These are phyloP conservation scores for Lunasporangiospora selenospora DNA, from an alignment of 192 early-diverging fungal genomes.

Conservation along the genomic window DNA sequence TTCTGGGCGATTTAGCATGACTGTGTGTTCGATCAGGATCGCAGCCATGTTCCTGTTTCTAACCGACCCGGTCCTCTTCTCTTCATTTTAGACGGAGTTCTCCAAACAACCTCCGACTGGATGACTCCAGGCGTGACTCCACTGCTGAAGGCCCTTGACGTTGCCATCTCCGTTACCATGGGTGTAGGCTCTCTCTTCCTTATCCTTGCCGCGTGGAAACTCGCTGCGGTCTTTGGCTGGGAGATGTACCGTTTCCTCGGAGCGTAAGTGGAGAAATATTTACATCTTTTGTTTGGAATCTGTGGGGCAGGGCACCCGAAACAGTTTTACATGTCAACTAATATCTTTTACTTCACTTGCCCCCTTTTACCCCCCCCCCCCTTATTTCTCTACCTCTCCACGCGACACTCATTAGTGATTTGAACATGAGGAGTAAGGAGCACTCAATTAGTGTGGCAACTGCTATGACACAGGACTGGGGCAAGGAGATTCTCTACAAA, in stretches of 20 bases:
- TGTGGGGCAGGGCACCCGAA: no score
- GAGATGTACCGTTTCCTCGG: slow-evolving; percentile 46
- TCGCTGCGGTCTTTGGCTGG: slow-evolving; percentile 40
- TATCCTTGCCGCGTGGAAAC: slow-evolving; percentile 19
- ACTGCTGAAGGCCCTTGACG: slow-evolving; percentile 13
- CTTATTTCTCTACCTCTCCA: neutral
- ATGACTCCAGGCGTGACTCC: neutral
- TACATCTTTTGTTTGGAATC: neutral
- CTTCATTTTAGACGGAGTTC: slow-evolving; percentile 31
- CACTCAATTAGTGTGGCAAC: no score
- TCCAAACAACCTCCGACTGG: slow-evolving; percentile 40
- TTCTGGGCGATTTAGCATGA: neutral
- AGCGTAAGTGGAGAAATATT: slow-evolving; percentile 27
- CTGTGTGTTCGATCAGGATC: no score
- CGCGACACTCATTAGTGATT: slow-evolving; percentile 17
- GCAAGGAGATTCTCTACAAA: neutral
- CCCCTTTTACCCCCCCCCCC: neutral
- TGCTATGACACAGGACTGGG: no score
- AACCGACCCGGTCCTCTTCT: no score
- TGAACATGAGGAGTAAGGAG: slow-evolving; percentile 35
- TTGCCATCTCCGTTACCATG: slow-evolving; percentile 34
- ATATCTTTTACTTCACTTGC: neutral
- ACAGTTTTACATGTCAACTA: no score
- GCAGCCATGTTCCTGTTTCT: neutral
- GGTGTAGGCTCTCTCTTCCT: slow-evolving; percentile 33